These are phyloP conservation scores for Amauroascus niger DNA, from an alignment of 2,329 filamentous ascomycete genomes.

Conservation along the genomic window DNA sequence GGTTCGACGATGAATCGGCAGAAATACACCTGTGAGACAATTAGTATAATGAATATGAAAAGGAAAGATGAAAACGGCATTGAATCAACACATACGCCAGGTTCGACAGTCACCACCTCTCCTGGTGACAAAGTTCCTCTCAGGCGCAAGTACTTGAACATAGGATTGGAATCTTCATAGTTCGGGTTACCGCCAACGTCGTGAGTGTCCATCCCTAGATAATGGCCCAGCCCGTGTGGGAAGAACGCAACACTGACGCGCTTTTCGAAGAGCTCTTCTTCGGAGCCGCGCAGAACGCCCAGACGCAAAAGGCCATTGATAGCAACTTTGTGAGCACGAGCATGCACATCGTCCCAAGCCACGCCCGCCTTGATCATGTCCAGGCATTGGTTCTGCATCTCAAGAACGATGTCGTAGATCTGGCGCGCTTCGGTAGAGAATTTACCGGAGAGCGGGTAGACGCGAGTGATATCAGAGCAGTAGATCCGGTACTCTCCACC, in stretches of 20 bases:
- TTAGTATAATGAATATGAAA: neutral
- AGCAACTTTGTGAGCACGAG: slow-evolving; percentile 62
- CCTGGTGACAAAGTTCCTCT: slow-evolving; percentile 64
- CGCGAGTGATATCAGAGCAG: slow-evolving; percentile 81
- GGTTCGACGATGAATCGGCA: slow-evolving; percentile 80
- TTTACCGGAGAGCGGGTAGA: slow-evolving; percentile 63
- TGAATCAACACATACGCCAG: slow-evolving; percentile 52
- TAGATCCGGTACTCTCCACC: slow-evolving; percentile 80
- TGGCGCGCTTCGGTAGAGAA: slow-evolving; percentile 60
- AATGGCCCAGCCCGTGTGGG: slow-evolving; percentile 83
- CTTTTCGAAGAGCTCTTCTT: slow-evolving; percentile 62
- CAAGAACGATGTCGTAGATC: slow-evolving; percentile 67
- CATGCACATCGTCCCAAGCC: slow-evolving; percentile 61
- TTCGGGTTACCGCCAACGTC: slow-evolving; percentile 67
- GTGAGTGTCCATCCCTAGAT: slow-evolving; percentile 86
- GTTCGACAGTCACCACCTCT: slow-evolving; percentile 87
- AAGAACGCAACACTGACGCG: slow-evolving; percentile 85
- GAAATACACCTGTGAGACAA: slow-evolving; percentile 62
- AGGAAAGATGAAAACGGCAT: neutral
- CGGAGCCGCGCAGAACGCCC: slow-evolving; percentile 58
- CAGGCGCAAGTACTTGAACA: slow-evolving; percentile 81
- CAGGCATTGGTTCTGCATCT: slow-evolving; percentile 73
- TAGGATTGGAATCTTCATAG: slow-evolving; percentile 65
- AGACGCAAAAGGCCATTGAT: slow-evolving; percentile 60
- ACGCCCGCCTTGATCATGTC: slow-evolving; percentile 57